Evolutionary conservation across 2,329 filamentous ascomycete genomes (phyloP), one percentile per base, ranked within the genome.

Genomic region (Sporothrix variecibatus): DNA sequence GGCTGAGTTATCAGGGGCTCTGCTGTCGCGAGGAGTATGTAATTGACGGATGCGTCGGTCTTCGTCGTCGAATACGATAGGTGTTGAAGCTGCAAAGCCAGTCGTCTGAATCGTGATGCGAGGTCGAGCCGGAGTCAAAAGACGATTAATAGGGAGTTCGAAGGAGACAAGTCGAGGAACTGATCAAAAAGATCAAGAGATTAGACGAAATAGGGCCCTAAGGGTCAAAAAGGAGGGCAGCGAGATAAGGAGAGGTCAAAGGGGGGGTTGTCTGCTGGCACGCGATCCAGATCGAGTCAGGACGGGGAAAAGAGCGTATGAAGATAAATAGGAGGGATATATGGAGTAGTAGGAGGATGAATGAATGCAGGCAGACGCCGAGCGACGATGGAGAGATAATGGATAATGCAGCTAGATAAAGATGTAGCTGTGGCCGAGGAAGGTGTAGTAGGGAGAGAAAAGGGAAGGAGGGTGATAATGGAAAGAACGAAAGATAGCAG

Each of bases 341-440:
- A 51, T 64, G 68, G 51, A n/a, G 38, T 38, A 46, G 51, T 40
- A 70, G 70, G 56, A 26, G 28, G 11, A 65, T 17, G n/a, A 71
- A 67, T 43, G 34, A 65, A 12, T 64, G 58, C 34, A 64, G 58
- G 58, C 58, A 64, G 58, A 64, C 58, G 58, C 58, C 31, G 53
- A 58, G 26, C 28, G 58, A 46, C 43, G 64, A 68, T 68, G 46
- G 17, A 72, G 46, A 70, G 46, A 56, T 51, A 67, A 31, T 34
- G 51, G 58, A 75, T 71, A 72, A 43, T 70, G 71, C 67, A 73
- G 68, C 31, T 23, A 46, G 71, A 71, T 65, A 62, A 65, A 62
- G 56, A 69, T 34, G 71, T 23, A 51, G 28, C 43, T 28, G 38
- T 72, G 38, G 53, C 53, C 34, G 68, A 49, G 53, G 7, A 64